phyloP scores from a whole-genome alignment of 371 early-diverging fungal genomes.

The Mortierella sp. region DNA sequence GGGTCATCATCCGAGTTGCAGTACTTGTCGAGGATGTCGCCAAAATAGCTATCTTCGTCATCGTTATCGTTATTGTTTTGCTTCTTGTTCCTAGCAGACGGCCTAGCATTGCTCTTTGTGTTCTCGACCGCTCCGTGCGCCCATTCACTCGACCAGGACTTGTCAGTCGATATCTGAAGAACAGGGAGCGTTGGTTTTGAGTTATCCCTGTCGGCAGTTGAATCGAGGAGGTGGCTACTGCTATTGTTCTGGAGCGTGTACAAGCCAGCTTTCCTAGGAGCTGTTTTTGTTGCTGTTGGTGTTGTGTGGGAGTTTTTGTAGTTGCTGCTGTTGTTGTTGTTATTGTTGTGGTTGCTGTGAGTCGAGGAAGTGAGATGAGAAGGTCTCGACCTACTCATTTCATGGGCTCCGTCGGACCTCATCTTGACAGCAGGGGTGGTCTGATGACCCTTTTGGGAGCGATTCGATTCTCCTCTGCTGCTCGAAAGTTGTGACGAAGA shows the following conservation, averaged over 20 bases:
- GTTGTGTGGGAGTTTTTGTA: not conserved
- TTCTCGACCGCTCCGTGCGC: not conserved
- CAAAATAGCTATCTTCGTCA: constrained; percentile 40
- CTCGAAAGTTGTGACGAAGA: not conserved
- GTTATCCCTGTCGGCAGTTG: not conserved
- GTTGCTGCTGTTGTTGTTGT: not conserved
- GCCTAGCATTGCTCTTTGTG: not conserved
- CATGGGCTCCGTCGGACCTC: not conserved
- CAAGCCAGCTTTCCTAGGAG: constrained; percentile 1
- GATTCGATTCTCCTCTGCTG: constrained; percentile 9
- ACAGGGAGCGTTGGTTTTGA: constrained; percentile 20
- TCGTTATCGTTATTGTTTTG: not conserved
- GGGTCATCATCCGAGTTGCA: constrained; percentile 39
- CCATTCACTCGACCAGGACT: constrained; percentile 7
- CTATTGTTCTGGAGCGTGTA: constrained; percentile 17
- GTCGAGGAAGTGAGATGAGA: not conserved
- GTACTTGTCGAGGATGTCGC: constrained; percentile 44
- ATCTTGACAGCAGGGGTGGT: not conserved
- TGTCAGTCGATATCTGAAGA: constrained; percentile 29
- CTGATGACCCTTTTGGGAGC: constrained; percentile 8
- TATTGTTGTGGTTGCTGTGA: not conserved
- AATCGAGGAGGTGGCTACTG: constrained; percentile 18
- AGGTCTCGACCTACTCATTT: constrained; percentile 7
- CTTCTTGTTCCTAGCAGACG: not conserved
- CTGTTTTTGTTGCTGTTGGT: not conserved